Evolutionary conservation across 2,329 filamentous ascomycete species (phyloP), one percentile per base, ranked within the genome.

Genomic region (Madurella fahalii): DNA sequence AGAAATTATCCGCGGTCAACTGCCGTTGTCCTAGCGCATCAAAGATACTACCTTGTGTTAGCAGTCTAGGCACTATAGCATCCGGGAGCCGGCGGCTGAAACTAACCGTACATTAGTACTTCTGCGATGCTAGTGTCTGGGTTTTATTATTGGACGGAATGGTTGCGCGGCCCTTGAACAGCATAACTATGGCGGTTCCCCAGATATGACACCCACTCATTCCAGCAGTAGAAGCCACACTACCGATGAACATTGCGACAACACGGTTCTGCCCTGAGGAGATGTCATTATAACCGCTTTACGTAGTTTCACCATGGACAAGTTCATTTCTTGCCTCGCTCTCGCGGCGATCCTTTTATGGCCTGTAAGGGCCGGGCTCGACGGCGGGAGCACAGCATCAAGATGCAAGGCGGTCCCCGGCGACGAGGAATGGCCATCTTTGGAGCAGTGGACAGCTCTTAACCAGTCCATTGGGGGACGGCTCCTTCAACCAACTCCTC

Each of bases 341-440:
- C 11, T 32, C 12, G 9, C 31, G 15, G 4, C 34, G 15, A 17
- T 17, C n/a, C 45, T 46, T n/a, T n/a, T 57, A 25, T 25, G 25
- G 25, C 25, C 25, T 25, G 25, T 25, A 7, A 25, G 7, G 4
- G 25, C 25, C 25, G 7, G 25, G 25, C 7, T 25, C 25, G 4
- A 25, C 25, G 25, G 25, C 7, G 25, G 4, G 25, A 25, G 7
- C 25, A 25, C 25, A 25, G 7, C 25, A 25, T 25, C 25, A 25
- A 9, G 11, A 45, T 81, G 78, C 67, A 81, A 79, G 64, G 69
- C 75, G 2, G 75, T 73, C 44, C 78, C 77, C 1, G 72, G 69
- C 15, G 71, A 72, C 31, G 18, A 62, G 9, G 64, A 64, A 34
- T 82, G 79, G 80, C 80, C 79, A 0, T 72, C 71, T 1, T 58